Conservation (phyloP, 2,329 filamentous ascomycete species). For the Venturia pyrina region DNA sequence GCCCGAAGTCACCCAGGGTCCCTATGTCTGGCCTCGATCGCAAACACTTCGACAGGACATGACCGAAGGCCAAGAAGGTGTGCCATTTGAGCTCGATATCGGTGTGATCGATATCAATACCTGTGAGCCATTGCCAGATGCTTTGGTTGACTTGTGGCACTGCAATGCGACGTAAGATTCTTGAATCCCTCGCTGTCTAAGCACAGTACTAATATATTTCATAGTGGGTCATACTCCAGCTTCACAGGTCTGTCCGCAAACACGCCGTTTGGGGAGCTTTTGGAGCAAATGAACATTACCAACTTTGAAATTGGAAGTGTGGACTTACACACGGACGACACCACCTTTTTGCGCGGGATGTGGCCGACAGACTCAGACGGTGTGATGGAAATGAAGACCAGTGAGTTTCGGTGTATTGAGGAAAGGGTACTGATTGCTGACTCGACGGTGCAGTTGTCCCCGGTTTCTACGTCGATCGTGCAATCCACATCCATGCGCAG, state of each 20-base stretch:
- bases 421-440: neutral
- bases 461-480: neutral
- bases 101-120: neutral
- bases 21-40: slow-evolving; percentile 30
- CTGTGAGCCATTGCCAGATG: neutral
- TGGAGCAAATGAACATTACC: neutral
- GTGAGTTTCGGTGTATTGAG: slow-evolving; percentile 18
- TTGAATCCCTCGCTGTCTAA: too few species aligned
- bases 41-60: slow-evolving; percentile 25
- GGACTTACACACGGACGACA: neutral
- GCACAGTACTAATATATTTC: neutral
- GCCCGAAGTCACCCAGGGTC: slow-evolving; percentile 45
- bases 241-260: neutral
- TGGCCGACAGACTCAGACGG: slow-evolving; percentile 18
- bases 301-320: neutral
- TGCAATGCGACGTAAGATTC: neutral
- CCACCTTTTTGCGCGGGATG: slow-evolving; percentile 31
- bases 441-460: neutral
- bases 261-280: neutral
- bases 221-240: neutral
- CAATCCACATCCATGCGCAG: neutral
- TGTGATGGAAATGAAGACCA: slow-evolving; percentile 31
- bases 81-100: neutral
- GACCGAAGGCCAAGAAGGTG: slow-evolving; percentile 25
- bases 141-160: neutral